phyloP scores from a whole-genome alignment of 768 basidiomycete species.

The Antrodiella citrinella region DNA sequence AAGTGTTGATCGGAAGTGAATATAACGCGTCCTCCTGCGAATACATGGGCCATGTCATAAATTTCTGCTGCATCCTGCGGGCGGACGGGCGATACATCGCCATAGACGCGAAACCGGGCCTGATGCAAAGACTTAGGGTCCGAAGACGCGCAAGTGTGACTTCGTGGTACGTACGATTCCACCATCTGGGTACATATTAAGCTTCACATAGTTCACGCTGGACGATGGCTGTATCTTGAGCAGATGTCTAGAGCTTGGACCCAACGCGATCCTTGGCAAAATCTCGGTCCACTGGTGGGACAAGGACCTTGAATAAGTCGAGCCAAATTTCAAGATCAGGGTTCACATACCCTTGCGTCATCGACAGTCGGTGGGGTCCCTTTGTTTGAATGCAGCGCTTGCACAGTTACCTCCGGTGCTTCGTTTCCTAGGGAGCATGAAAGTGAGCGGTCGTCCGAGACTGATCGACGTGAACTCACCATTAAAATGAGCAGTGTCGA shows the following conservation, averaged over 20 bases:
- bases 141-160: slow-evolving; percentile 2
- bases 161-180: slow-evolving; percentile 60
- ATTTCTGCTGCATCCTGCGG: slow-evolving; percentile 37
- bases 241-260: slow-evolving; percentile 82
- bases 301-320: background rate
- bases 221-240: slow-evolving; percentile 59
- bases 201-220: slow-evolving; percentile 71
- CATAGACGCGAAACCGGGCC: slow-evolving; percentile 93
- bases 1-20: slow-evolving; percentile 92
- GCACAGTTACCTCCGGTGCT: slow-evolving; percentile 74
- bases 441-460: background rate
- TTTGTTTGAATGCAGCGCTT: slow-evolving; percentile 40
- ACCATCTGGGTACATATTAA: slow-evolving; percentile 95
- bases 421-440: slow-evolving; percentile 57
- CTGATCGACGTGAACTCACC: slow-evolving; percentile 35
- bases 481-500: slow-evolving; percentile 93
- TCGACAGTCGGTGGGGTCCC: slow-evolving; percentile 31
- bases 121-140: slow-evolving; percentile 28
- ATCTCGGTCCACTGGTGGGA: slow-evolving; percentile 66
- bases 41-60: slow-evolving; percentile 88
- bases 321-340: background rate
- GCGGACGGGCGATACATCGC: slow-evolving; percentile 59
- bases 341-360: slow-evolving; percentile 44
- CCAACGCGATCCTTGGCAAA: slow-evolving; percentile 66
- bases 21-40: slow-evolving; percentile 80